phyloP scores from a whole-genome alignment of 352 stramenopile genomes.

The Globisporangium nagaii region DNA sequence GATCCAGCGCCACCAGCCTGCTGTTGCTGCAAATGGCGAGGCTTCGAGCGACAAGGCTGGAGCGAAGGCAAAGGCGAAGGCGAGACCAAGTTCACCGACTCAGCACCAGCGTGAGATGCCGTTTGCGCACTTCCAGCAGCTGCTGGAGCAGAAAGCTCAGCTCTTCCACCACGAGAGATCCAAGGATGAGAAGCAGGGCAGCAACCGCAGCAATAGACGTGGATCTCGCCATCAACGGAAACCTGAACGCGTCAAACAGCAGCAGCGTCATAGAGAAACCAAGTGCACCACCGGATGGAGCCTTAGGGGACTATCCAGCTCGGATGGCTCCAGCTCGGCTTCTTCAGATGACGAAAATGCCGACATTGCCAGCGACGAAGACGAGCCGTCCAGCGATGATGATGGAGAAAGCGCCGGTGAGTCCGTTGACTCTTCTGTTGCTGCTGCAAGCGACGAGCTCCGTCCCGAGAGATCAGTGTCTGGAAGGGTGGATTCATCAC shows the following conservation, averaged over 20 bases:
- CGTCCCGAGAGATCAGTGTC: not conserved
- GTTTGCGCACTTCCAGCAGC: conserved; percentile 9
- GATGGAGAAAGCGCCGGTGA: not conserved
- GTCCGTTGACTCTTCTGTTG: not conserved
- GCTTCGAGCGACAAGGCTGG: not conserved
- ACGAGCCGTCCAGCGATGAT: not conserved
- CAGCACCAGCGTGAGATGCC: not conserved
- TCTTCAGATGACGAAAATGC: not conserved
- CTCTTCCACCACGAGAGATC: conserved; percentile 1
- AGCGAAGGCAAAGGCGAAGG: not conserved
- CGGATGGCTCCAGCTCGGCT: not conserved
- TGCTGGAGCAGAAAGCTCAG: conserved; percentile 11
- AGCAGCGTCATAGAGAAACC: too few species aligned
- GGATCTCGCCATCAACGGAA: too few species aligned
- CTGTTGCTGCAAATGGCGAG: not conserved
- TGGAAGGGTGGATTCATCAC: not conserved
- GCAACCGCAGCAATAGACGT: too few species aligned
- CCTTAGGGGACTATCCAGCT: too few species aligned
- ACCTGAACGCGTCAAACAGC: too few species aligned
- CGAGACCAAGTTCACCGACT: not conserved
- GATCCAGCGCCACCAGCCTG: conserved; percentile 36
- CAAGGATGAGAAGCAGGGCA: not conserved
- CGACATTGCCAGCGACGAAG: not conserved
- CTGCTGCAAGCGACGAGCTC: not conserved
- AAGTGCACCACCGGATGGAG: too few species aligned